Conservation (phyloP, 73 alveolate genomes). For the Tetrahymena malaccensis region DNA sequence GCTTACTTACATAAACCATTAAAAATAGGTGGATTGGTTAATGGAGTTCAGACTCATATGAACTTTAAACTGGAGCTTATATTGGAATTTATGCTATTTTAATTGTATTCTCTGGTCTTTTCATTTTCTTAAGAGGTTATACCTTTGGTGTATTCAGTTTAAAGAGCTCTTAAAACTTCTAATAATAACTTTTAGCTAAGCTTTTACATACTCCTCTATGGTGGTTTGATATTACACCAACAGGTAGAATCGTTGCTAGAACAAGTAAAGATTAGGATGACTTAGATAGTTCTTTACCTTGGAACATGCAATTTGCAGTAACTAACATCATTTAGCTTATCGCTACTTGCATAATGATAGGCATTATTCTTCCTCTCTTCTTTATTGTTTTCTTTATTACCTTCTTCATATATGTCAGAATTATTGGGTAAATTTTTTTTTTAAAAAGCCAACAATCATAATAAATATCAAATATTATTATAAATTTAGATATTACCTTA, state of each 20-base stretch:
- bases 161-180: background rate
- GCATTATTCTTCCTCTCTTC: background rate
- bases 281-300: constrained; percentile 11
- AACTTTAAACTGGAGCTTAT: background rate
- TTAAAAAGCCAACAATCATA: background rate
- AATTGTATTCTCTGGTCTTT: background rate
- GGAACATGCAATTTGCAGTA: background rate
- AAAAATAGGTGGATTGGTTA: background rate
- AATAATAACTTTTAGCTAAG: background rate
- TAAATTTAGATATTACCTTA: background rate
- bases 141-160: background rate
- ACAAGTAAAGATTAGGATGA: constrained; percentile 65
- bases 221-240: constrained; percentile 84
- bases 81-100: background rate
- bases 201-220: constrained; percentile 86
- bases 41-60: background rate
- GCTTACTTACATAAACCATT: background rate
- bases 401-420: background rate
- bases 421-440: background rate
- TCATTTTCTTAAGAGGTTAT: background rate
- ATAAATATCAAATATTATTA: background rate
- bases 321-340: background rate
- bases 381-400: background rate
- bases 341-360: background rate
- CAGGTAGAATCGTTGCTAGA: constrained; percentile 82